Percentiles rank a stretch among this genome's conserved stretches.
phyloP scores from a whole-genome alignment of 805 yeast species.

The Candida broadrunensis region DNA sequence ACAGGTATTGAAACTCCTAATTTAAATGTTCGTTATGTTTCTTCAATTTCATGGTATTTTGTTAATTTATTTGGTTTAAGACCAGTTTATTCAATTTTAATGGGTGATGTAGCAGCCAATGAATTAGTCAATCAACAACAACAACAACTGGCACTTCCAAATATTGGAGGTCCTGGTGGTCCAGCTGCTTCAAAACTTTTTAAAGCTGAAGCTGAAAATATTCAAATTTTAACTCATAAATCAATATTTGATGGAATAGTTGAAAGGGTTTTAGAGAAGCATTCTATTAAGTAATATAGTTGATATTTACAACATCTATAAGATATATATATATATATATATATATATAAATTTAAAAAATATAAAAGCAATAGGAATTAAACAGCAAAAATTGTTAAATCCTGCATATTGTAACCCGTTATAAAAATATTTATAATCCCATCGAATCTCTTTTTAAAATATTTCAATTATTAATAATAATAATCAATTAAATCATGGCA shows the following conservation, averaged over 20 bases:
- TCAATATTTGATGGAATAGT: conserved; percentile 58
- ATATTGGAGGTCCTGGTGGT: conserved; percentile 52
- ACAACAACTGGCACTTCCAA: conserved; percentile 36
- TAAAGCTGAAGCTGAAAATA: conserved; percentile 67
- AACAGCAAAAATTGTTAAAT: too few species aligned
- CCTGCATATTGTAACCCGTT: too few species aligned
- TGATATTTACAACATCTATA: not conserved
- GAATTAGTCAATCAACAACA: conserved; percentile 44
- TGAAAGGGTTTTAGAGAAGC: conserved; percentile 41
- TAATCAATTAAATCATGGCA: conserved; percentile 12
- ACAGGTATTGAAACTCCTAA: conserved; percentile 81
- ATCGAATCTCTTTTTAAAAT: too few species aligned
- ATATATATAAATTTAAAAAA: too few species aligned
- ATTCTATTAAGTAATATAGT: not conserved
- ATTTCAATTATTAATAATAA: not conserved
- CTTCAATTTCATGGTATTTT: conserved; percentile 94
- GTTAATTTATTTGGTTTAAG: conserved; percentile 80
- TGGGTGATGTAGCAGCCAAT: conserved; percentile 49
- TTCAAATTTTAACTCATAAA: conserved; percentile 58
- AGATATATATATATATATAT: too few species aligned
- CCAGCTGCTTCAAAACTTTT: conserved; percentile 64
- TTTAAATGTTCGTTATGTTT: conserved; percentile 87
- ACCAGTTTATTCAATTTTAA: conserved; percentile 70
- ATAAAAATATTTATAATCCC: not conserved
- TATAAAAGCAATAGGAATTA: too few species aligned